Base-by-base conservation (phyloP, 495 filamentous ascomycete species). In the Hypoxylon fragiforme region DNA sequence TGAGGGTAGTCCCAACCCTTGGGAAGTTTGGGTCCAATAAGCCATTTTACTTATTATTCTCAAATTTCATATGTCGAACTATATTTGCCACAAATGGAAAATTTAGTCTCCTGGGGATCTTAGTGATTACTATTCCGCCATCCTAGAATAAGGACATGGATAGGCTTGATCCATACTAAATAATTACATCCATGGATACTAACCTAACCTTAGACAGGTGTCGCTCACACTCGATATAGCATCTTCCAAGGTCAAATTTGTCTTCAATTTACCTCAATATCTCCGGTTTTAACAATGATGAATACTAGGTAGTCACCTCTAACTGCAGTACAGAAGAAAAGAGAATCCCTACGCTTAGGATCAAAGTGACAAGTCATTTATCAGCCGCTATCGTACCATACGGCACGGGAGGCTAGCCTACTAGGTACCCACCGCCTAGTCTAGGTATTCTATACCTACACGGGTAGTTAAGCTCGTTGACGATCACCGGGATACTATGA, bases 1-100 rank as follows among this genome's bases (percentile, higher is more conserved):
- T 56, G 57, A 56, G 47, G 51, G 47, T 55, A 45, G 36, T 56
- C 36, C 52, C 58, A 56, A 48, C 35, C 36, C 43, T 54, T 19
- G 14, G 32, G 47, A 58, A 57, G 32, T 44, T 30, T 53, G 58
- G 58, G 42, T 57, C 58, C 48, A 62, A 62, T 57, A 52, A 57
- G 52, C 44, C 9, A 31, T 44, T 41, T 48, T 22, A 46, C 38
- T 32, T 39, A 39, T 37, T 32, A 48, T 24, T 51, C 53, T 50
- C 34, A 9, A 31, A 12, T 43, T 34, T 32, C 39, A 2, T 45
- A 22, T n/a, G n/a, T n/a, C n/a, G 35, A 36, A 34, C 50, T 30
- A 53, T 53, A 53, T 62, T 62, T 62, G 48, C 59, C 59, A 38
- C 39, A 58, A 53, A 45, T 19, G 59, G 49, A 53, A 44, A 58